Base-by-base conservation (phyloP, 257 asterid species). In the Oldenlandia corymbosa region DNA sequence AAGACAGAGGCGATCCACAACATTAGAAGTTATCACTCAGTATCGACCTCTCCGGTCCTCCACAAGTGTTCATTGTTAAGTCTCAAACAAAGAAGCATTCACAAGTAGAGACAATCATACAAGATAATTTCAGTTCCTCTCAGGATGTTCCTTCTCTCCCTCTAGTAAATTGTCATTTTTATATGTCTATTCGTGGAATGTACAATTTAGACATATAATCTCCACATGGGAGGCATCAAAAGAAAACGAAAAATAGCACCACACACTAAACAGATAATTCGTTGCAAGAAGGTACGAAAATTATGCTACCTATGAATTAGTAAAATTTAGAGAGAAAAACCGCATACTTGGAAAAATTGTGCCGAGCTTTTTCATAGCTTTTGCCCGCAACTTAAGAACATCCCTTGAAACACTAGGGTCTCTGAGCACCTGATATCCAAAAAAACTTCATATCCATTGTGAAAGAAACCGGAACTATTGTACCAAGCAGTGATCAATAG, bases 291-390 rank as follows among this genome's bases (percentile, higher is more conserved):
- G 13, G 27, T n/a, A 10, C 10, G 23, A 50, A 17, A 27, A 52
- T 54, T 26, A 21, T 30, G 4, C 26, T n/a, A 7, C 11, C 13
- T 43, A 51, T 30, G 23, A 26, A 31, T 36, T n/a, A n/a, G n/a
- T n/a, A n/a, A n/a, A 37, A 18, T n/a, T 13, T 18, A 10, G 17
- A 20, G 11, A 24, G 58, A 46, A 62, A 49, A 31, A n/a, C 20
- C 36, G 73, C 81, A 73, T 74, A 87, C 97, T 65, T 81, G 92
- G 62, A n/a, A 90, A 90, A 68, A 85, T 85, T 64, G 82, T 65
- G 41, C 97, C 97, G 56, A 90, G 81, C 68, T 76, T 85, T 73
- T 68, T 85, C 83, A 90, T 73, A 24, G 88, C 97, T 60, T 45
- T 78, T 10, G 97, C 92, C 46, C 94, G 82, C 72, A 75, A 43